Base-by-base conservation (phyloP, 108 stramenopile genomes). In the Nitzschia inconspicua region DNA sequence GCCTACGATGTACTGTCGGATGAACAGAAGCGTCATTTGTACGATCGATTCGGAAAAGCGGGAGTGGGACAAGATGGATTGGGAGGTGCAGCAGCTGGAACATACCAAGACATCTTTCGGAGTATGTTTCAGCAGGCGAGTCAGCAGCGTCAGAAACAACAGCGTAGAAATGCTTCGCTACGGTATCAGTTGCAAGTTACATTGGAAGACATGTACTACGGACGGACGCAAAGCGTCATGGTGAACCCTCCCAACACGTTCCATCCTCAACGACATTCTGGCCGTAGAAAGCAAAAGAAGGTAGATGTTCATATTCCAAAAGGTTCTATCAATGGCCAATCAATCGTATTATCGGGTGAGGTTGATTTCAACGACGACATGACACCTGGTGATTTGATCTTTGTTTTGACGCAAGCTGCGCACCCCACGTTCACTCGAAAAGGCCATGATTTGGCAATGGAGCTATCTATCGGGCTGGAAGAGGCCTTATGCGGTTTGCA, bases 1-100 rank as follows among this genome's bases (percentile, higher is more conserved):
- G 96, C 96, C 10, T 97, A 96, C 70, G 96, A 96, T 37, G 87
- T 99, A 0, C 59, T 99, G n/a, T 76, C 84, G 39, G 95, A 93
- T 81, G 78, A 84, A 27, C 75, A 66, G 11, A 96, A 95, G 69
- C 83, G 95, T 1, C 69, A 79, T 13, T n/a, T 95, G 7, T 98
- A 97, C 67, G 92, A 98, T 63, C 59, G 82, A 36, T 94, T 70
- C 62, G 91, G 96, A 35, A 78, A 79, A 41, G 79, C 74, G 30
- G 97, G 95, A 19, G 39, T 95, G 3, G 66, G 65, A 6, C 76
- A 47, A 10, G 40, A 30, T 6, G 67, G 60, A 26, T 40, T 26
- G 13, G 65, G 72, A 7, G 56, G 60, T 22, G 37, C 7, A 35
- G 50, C 27, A 27, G 53, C 30, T 23, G 10, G 34, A 10, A n/a